Base-by-base conservation (phyloP, 805 yeast genomes). In the Cyberlindnera lachancei region DNA sequence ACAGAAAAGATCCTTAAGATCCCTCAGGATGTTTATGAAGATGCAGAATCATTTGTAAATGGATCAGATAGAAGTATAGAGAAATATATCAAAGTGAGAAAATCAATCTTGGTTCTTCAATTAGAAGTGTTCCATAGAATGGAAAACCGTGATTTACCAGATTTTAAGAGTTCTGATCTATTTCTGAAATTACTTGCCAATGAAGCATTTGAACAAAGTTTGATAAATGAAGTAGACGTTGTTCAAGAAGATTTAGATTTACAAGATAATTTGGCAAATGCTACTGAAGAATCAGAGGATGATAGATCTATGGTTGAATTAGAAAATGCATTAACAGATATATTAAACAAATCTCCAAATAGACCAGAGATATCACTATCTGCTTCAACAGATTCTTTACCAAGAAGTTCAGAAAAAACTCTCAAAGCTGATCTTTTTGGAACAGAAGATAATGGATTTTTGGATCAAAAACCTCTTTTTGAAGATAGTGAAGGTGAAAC, bases 31-130 rank as follows among this genome's bases (percentile, higher is more conserved):
- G 34, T 46, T 3, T 59, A 50, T 29, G 30, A 56, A 1, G 56
- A 58, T 18, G 70, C 75, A 2, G 50, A 58, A 14, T 39, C 36
- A 4, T 70, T 66, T 48, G 59, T 55, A 3, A 45, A 44, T 13
- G 46, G 54, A 3, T 27, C 35, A 16, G 42, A 31, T 15, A 34
- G 33, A 25, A 36, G 28, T 11, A 22, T 36, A 3, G 46, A 49
- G 4, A 41, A 58, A 9, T 82, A 78, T 41, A 50, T 56, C 6
- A 56, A 55, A 16, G 86, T 87, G 0, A 61, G 94, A 36, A 66
- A 63, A 33, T 62, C 75, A 10, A 58, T 86, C n/a, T 55, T 86
- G 17, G 50, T 61, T 2, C 47, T 80, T 4, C 95, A 86, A 45
- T 53, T 63, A 12, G 65, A 66, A 8, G 66, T 75, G 0, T 73